Conservation (phyloP, 225 moss, liverwort and hornwort species). For the Physcomitrium patens region DNA sequence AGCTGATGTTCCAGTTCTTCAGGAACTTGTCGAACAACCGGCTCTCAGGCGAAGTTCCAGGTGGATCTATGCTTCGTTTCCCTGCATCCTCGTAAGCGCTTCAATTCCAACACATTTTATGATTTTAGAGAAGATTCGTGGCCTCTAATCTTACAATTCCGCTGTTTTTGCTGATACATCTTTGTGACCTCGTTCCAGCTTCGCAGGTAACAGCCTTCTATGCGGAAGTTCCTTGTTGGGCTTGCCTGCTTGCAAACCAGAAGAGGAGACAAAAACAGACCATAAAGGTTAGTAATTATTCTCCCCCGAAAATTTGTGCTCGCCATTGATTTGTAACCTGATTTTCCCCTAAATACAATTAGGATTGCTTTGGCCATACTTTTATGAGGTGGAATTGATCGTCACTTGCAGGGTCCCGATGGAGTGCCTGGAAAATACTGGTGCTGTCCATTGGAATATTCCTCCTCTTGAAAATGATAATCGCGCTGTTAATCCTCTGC, state of each 20-base stretch:
- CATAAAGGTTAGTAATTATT: constrained; percentile 25
- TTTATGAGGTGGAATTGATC: too few relatives aligned
- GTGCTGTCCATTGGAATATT: constrained; percentile 39
- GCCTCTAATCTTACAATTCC: neutral
- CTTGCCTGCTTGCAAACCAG: constrained; percentile 36
- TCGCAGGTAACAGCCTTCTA: constrained; percentile 38
- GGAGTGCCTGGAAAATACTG: constrained; percentile 53
- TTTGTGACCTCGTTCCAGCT: constrained; percentile 37
- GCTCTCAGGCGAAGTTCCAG: constrained; percentile 44
- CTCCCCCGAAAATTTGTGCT: neutral
- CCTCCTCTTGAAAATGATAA: constrained; percentile 46
- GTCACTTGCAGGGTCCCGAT: constrained; percentile 38
- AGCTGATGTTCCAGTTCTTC: constrained; percentile 28
- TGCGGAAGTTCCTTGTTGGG: constrained; percentile 43
- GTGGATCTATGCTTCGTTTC: constrained; percentile 43
- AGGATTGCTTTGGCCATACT: neutral
- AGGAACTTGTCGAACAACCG: constrained; percentile 52
- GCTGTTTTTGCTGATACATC: neutral
- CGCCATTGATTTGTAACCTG: neutral
- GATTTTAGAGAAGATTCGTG: neutral
- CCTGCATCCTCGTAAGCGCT: constrained; percentile 49
- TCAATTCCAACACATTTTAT: neutral
- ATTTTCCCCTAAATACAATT: neutral
- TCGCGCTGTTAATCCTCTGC: constrained; percentile 43
- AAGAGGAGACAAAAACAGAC: neutral